phyloP scores from a whole-genome alignment of 1,284 basidiomycete genomes.

The Farysia itapuensis region DNA sequence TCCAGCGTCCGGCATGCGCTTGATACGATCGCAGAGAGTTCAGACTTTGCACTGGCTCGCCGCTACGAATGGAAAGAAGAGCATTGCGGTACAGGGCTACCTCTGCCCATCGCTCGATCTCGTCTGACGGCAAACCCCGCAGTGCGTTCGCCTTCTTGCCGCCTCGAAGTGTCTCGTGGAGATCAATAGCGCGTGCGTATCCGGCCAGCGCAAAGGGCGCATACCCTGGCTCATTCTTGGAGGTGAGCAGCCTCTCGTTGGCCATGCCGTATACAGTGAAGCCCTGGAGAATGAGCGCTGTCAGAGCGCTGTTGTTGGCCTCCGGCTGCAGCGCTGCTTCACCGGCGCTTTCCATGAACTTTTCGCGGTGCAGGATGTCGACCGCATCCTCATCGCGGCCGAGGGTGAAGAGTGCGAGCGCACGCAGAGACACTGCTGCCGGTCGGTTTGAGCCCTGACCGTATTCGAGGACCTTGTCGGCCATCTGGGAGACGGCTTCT shows the following conservation, averaged over 20 bases:
- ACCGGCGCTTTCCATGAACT: constrained; percentile 40
- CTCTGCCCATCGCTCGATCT: constrained; percentile 57
- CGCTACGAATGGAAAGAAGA: constrained; percentile 45
- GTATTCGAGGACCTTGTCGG: constrained; percentile 37
- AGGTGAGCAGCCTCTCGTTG: constrained; percentile 45
- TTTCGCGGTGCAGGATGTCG: constrained; percentile 43
- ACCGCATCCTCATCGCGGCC: constrained; percentile 52
- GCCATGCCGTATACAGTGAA: constrained; percentile 54
- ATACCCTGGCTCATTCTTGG: constrained; percentile 34
- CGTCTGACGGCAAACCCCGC: constrained; percentile 50
- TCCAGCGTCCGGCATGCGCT: constrained; percentile 53
- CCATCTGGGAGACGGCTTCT: constrained; percentile 17
- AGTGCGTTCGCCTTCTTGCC: constrained; percentile 47
- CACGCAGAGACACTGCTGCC: constrained; percentile 34
- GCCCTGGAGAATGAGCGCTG: constrained; percentile 43
- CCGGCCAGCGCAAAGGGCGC: constrained; percentile 44
- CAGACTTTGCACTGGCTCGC: constrained; percentile 33
- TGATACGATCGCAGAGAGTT: constrained; percentile 55
- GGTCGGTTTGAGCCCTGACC: constrained; percentile 12
- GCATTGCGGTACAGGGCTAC: constrained; percentile 55
- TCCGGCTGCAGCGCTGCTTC: constrained; percentile 15
- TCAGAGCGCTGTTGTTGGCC: constrained; percentile 28
- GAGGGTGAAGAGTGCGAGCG: constrained; percentile 45
- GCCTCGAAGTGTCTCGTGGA: constrained; percentile 53
- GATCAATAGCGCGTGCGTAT: constrained; percentile 51